Base-by-base conservation (phyloP, 1,284 basidiomycete species). In the Waitea zeae region DNA sequence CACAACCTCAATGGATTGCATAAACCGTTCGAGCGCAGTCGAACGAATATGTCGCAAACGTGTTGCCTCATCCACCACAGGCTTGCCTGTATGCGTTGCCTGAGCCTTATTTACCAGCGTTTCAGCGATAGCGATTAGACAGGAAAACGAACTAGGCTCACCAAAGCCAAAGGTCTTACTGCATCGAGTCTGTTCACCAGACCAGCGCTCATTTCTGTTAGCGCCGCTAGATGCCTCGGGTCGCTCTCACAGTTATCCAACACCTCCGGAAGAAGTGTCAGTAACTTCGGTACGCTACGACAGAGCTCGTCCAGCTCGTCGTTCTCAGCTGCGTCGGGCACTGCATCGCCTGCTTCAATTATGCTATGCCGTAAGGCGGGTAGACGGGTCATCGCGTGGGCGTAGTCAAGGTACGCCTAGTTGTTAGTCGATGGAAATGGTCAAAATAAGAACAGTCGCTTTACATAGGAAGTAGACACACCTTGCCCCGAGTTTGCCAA, bases 401-500 rank as follows among this genome's bases (percentile, higher is more conserved):
- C 68, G 36, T 82, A 84, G 45, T 84, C 77, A 36, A 83, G 49
- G 51, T 77, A 70, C 2, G 66, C 57, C 81, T 83, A 41, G 35
- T 36, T 41, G 17, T 39, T 5, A 27, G 17, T 5, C 14, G 39
- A 20, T 38, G 13, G 39, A 35, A 9, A 26, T 18, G 12, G 40
- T 29, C 4, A 33, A 31, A 17, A 20, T 5, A 18, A 31, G 33
- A 32, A 37, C 15, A 36, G n/a, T 31, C n/a, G n/a, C n/a, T n/a
- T n/a, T n/a, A n/a, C n/a, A n/a, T n/a, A n/a, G n/a, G n/a, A n/a
- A n/a, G n/a, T n/a, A n/a, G 12, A 52, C 59, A 31, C 42, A 81
- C 83, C 65, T 87, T 80, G 39, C 87, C 88, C 31, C 77, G 71
- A 30, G 72, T 64, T 46, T 74, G 64, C 84, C 86, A 92, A 2